Evolutionary conservation across 2,329 filamentous ascomycete species (phyloP), one percentile per base, ranked within the genome.

Genomic region (Aspergillus brasiliensis): DNA sequence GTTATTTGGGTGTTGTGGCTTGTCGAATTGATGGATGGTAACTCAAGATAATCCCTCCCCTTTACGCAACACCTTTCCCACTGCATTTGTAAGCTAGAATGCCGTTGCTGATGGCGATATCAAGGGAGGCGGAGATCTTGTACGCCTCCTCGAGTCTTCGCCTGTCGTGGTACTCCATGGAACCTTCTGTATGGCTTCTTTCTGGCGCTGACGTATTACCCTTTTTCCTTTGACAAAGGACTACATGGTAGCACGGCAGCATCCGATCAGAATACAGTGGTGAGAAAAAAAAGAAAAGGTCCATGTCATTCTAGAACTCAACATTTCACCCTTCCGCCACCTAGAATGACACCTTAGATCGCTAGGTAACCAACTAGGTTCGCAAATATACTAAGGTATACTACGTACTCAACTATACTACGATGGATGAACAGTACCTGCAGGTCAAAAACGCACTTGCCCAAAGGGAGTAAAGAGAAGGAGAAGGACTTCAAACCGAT

Each of bases 101-200:
- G 31, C 25, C 8, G 37, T 27, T 28, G n/a, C 23, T 27, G 37
- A 42, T 54, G 34, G 40, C 25, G 28, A 31, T 46, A 46, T 38
- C 49, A 37, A 52, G 38, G 38, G 23, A 55, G 37, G 17, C 23
- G 27, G 28, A 53, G 40, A 58, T 42, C 49, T 31, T 51, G 34
- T 51, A 19, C 46, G 19, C 23, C 46, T 40, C 25, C 11, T 52
- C 49, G 40, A 58, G 56, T 58, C 49, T 53, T 58, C 48, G 49
- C 40, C 48, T 58, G 56, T 13, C 23, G 49, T 58, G 56, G 38
- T 49, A 58, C 56, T 37, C 46, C 19, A 46, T 55, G 42, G 52
- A 48, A 56, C 28, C 21, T 58, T 51, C 56, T 53, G 19, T 47
- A 40, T 58, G 28, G 49, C 48, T 55, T 55, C 52, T 46, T 23